Percentiles rank a stretch among this genome's conserved stretches.
Evolutionary conservation across 352 stramenopile genomes (phyloP).

Genomic region (Phytopythium litorale): DNA sequence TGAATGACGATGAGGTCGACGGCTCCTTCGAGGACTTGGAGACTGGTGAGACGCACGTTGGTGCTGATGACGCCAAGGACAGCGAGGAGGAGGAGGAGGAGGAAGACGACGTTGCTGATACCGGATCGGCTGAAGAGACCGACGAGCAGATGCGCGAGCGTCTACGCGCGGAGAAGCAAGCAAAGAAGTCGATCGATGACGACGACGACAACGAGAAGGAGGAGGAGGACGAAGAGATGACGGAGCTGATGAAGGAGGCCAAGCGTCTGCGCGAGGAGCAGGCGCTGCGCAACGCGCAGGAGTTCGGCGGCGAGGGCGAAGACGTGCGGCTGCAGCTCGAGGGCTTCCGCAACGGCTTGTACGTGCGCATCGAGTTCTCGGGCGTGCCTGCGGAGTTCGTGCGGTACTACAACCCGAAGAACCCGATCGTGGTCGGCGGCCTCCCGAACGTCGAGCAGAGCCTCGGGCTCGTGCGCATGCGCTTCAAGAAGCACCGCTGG

Average conservation of each 20-base stretch:
- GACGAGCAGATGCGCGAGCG: slow-evolving; percentile 79
- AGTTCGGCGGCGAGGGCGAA: slow-evolving; percentile 96
- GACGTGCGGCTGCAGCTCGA: slow-evolving; percentile 90
- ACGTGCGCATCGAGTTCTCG: slow-evolving; percentile 97
- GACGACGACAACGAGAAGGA: slow-evolving; percentile 62
- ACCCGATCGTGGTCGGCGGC: slow-evolving; percentile 90
- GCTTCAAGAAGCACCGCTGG: slow-evolving; percentile 99
- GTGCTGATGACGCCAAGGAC: slow-evolving; percentile 16
- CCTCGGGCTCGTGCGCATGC: slow-evolving; percentile 93
- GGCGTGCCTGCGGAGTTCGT: slow-evolving; percentile 94
- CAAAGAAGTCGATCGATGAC: slow-evolving; percentile 82
- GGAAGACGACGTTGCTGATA: slow-evolving; percentile 27
- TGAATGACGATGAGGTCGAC: slow-evolving; percentile 89
- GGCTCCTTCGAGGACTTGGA: slow-evolving; percentile 98
- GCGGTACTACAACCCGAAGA: slow-evolving; percentile 90
- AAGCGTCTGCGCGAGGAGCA: slow-evolving; percentile 82
- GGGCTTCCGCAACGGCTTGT: slow-evolving; percentile 95
- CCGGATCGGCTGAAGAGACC: slow-evolving; percentile 46
- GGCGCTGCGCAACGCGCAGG: slow-evolving; percentile 85
- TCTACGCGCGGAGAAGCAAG: slow-evolving; percentile 88
- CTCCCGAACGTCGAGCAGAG: slow-evolving; percentile 95
- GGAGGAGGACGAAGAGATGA: slow-evolving; percentile 85
- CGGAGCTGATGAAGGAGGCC: slow-evolving; percentile 80
- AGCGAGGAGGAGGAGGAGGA: slow-evolving; percentile 26
- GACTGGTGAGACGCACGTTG: slow-evolving; percentile 82